Percentiles rank a stretch among this genome's conserved stretches.
phyloP scores from a whole-genome alignment of 441 rosid genomes.

The Erodium chrysanthum region DNA sequence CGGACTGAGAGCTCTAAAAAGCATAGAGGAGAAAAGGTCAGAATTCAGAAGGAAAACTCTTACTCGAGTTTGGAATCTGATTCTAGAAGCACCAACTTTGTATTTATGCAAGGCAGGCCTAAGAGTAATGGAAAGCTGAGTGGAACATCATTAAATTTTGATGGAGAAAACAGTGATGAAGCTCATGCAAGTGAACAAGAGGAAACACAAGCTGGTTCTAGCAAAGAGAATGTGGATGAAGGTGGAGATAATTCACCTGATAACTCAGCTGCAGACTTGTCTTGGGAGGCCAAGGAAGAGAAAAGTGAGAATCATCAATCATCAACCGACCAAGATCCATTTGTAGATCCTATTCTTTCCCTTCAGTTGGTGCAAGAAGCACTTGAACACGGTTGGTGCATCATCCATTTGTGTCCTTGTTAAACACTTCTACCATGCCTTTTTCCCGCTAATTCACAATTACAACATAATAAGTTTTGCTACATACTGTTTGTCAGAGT shows the following conservation, averaged over 20 bases:
- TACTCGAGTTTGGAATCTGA: slow-evolving; percentile 78
- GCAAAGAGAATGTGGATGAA: slow-evolving; percentile 33
- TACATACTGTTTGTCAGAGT: not conserved
- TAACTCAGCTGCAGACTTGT: slow-evolving; percentile 38
- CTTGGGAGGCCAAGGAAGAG: slow-evolving; percentile 40
- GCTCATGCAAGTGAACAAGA: slow-evolving; percentile 31
- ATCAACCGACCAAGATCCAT: slow-evolving; percentile 36
- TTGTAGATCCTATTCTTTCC: slow-evolving; percentile 38
- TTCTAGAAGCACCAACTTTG: slow-evolving; percentile 76
- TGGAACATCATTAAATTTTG: slow-evolving; percentile 34
- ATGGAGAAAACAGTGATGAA: slow-evolving; percentile 48
- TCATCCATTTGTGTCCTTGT: slow-evolving; percentile 15
- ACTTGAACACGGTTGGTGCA: slow-evolving; percentile 50
- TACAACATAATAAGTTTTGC: not conserved
- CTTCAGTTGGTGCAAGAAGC: slow-evolving; percentile 59
- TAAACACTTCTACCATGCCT: not conserved
- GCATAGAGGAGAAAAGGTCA: slow-evolving; percentile 68
- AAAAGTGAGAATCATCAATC: slow-evolving; percentile 31
- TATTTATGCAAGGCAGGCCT: slow-evolving; percentile 56
- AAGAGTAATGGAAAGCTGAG: slow-evolving; percentile 46
- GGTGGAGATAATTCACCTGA: slow-evolving; percentile 35
- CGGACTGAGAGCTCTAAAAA: slow-evolving; percentile 49
- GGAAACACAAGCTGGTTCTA: slow-evolving; percentile 33
- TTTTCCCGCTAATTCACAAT: not conserved
- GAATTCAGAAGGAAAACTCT: slow-evolving; percentile 71